Base-by-base conservation (phyloP, 1,284 basidiomycete genomes). In the Irpex sp. region DNA sequence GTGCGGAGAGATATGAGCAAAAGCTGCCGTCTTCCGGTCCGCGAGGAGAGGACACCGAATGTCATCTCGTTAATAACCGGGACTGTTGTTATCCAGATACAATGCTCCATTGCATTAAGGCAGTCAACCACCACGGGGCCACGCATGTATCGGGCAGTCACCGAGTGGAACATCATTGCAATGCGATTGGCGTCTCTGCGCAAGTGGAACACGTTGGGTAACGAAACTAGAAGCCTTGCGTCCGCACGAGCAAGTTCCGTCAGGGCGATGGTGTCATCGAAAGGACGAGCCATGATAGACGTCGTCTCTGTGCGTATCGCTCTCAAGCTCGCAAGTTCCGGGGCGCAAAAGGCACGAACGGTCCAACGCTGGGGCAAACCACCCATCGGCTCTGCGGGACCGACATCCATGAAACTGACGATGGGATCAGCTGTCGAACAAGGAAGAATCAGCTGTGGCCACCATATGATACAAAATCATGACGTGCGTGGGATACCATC, bases 401-500 rank as follows among this genome's bases (percentile, higher is more conserved):
- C 49, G 49, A 52, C 17, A 15, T 52, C 49, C 47, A 56, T 62
- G 64, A 62, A 57, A 59, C 48, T 56, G 26, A 38, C 55, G 63
- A 64, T 64, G 54, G 60, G 38, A 64, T 62, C 63, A 64, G 57
- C 63, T 61, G 59, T 59, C 60, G 63, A 54, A 49, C 48, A 55
- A 48, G 40, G 11, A 51, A 60, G 17, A 52, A 44, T 55, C 31
- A 31, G 56, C 59, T 57, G 56, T 57, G 37, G 56, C 49, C 57
- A 44, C 63, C 60, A 62, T 60, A 62, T 59, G 63, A 62, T 59
- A 62, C 48, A 36, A 38, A 49, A 21, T 44, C 5, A 62, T 64
- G 63, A 64, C 63, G 60, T 62, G 63, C 63, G 63, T 62, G 63
- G 38, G 63, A 64, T 44, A 9, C 48, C 37, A 47, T 61, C 60